Conservation (phyloP, 352 stramenopile species). For the Elongisporangium senticosum region DNA sequence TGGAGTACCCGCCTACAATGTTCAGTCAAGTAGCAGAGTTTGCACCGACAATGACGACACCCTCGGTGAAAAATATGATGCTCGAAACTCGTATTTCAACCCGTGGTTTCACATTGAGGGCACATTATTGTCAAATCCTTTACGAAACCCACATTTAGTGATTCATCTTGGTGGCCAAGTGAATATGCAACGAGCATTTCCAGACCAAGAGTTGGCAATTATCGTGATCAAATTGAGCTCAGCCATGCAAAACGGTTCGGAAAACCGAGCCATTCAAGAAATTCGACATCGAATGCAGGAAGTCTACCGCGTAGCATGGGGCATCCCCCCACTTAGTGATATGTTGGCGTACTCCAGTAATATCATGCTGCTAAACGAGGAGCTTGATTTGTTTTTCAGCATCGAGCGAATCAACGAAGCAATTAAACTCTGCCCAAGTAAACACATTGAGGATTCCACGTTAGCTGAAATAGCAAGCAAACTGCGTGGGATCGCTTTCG, state of each 20-base stretch:
- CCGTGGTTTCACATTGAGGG: constrained; percentile 60
- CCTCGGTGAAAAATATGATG: constrained; percentile 30
- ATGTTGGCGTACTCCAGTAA: constrained; percentile 48
- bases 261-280: constrained; percentile 12
- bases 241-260: constrained; percentile 5
- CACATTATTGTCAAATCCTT: constrained; percentile 44
- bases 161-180: constrained; percentile 63
- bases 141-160: constrained; percentile 38
- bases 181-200: constrained; percentile 39
- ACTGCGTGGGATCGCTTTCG: constrained; percentile 39
- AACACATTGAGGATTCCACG: constrained; percentile 2
- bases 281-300: constrained; percentile 60
- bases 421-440: background rate
- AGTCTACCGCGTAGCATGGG: constrained; percentile 60
- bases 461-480: constrained; percentile 20
- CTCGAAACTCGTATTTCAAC: constrained; percentile 34
- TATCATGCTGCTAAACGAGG: constrained; percentile 64
- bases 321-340: constrained; percentile 36
- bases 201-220: constrained; percentile 25
- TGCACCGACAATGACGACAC: constrained; percentile 31
- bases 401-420: constrained; percentile 8
- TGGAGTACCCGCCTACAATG: constrained; percentile 30
- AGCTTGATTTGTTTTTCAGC: constrained; percentile 57
- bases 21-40: constrained; percentile 20
- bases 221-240: constrained; percentile 23